Percentiles rank a stretch among this genome's conserved stretches.
phyloP scores from a whole-genome alignment of 352 stramenopile species.

The Phytophthora pluvialis region DNA sequence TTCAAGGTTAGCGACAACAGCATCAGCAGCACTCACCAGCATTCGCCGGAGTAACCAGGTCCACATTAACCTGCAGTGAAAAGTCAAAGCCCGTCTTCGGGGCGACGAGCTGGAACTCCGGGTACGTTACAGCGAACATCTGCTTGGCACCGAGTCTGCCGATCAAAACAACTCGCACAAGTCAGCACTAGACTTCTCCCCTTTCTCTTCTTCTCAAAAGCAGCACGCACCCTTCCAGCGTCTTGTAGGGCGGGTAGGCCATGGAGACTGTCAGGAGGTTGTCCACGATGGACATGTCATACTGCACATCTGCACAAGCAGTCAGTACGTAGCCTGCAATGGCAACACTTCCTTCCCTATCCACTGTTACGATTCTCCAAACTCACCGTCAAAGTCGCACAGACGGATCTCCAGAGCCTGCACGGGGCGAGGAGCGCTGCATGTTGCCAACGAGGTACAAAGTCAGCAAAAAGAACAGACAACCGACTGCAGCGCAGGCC shows the following conservation, averaged over 20 bases:
- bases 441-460: constrained; percentile 4
- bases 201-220: not conserved
- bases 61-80: constrained; percentile 77
- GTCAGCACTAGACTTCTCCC: not conserved
- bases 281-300: constrained; percentile 79
- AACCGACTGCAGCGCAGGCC: not conserved
- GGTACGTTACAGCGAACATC: constrained; percentile 79
- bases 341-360: not conserved
- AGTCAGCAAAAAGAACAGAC: not conserved
- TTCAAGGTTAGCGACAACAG: not conserved
- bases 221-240: constrained; percentile 54
- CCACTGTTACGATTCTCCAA: not conserved
- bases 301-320: constrained; percentile 72
- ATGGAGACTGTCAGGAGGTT: constrained; percentile 76
- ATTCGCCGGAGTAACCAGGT: constrained; percentile 75
- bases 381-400: constrained; percentile 86
- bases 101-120: constrained; percentile 71
- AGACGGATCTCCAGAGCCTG: constrained; percentile 78
- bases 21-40: constrained; percentile 42
- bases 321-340: constrained; percentile 10
- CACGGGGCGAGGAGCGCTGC: constrained; percentile 77
- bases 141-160: constrained; percentile 65
- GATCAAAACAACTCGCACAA: not conserved
- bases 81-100: constrained; percentile 84
- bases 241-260: constrained; percentile 80